A percentile compares a stretch with the other conserved stretches of the same genome.
Conservation (phyloP, 768 basidiomycete species). For the Termitomyces sp. region DNA sequence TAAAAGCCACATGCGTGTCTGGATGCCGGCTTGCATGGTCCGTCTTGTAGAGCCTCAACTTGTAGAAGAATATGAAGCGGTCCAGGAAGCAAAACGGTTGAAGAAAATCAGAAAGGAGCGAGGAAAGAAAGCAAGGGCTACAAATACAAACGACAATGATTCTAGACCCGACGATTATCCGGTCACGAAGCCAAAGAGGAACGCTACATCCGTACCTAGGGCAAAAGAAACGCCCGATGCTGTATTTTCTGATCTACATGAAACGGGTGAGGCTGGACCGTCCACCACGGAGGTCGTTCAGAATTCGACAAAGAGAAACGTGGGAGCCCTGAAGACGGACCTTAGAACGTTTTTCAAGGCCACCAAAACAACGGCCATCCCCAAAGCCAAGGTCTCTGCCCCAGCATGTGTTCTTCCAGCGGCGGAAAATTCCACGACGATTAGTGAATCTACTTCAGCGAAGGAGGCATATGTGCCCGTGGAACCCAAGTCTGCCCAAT, state of each 20-base stretch:
- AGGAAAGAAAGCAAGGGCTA: constrained; percentile 14
- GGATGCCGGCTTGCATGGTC: constrained; percentile 83
- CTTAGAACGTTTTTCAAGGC: constrained; percentile 7
- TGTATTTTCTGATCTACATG: neutral
- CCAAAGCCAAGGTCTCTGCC: neutral
- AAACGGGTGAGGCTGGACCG: neutral
- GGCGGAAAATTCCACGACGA: neutral
- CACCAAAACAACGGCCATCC: neutral
- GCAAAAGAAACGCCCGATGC: neutral
- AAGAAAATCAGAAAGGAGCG: constrained; percentile 44
- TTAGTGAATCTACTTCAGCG: neutral
- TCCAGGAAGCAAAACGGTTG: constrained; percentile 37
- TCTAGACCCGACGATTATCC: neutral
- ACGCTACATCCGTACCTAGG: neutral
- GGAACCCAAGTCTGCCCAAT: neutral
- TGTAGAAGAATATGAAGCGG: constrained; percentile 54
- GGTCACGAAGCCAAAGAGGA: constrained; percentile 3
- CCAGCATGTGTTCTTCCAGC: neutral
- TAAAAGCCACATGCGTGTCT: constrained; percentile 54
- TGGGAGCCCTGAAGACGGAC: neutral
- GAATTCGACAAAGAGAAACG: constrained; percentile 16
- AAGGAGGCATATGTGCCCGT: neutral
- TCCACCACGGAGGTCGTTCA: constrained; percentile 7
- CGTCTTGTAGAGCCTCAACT: constrained; percentile 58
- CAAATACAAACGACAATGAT: constrained; percentile 4